A percentile compares a stretch with the other conserved stretches of the same genome.
Conservation (phyloP, 83 land plant genomes). For the Picea engelmannii region DNA sequence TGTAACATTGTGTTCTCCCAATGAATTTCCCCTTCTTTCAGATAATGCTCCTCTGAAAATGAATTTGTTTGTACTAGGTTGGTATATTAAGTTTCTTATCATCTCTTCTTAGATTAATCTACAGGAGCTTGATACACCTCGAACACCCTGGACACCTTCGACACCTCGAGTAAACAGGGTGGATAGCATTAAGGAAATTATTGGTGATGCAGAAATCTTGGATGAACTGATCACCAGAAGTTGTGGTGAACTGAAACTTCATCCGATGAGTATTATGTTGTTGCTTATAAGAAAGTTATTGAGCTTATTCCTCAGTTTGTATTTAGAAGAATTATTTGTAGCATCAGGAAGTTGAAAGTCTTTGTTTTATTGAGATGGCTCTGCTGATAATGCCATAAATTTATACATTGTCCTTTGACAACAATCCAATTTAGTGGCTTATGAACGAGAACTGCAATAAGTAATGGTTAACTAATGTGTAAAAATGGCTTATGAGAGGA, state of each 20-base stretch:
- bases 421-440: too few relatives aligned
- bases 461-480: too few relatives aligned
- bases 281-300: too few relatives aligned
- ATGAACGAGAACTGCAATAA: too few relatives aligned
- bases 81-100: neutral
- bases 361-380: too few relatives aligned
- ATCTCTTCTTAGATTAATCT: neutral
- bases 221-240: conserved; percentile 59
- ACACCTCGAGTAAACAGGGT: conserved; percentile 8
- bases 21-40: neutral
- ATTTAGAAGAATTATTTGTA: too few relatives aligned
- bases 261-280: conserved; percentile 1
- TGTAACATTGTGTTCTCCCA: neutral
- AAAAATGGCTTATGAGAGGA: too few relatives aligned
- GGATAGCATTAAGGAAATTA: conserved; percentile 16
- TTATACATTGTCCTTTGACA: too few relatives aligned
- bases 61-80: neutral
- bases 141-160: conserved; percentile 5
- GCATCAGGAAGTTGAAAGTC: too few relatives aligned
- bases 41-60: conserved; percentile 1
- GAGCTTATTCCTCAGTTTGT: too few relatives aligned
- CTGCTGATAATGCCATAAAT: too few relatives aligned
- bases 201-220: conserved; percentile 51
- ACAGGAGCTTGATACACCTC: conserved; percentile 11
- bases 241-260: conserved; percentile 58